phyloP scores from a whole-genome alignment of 2,329 filamentous ascomycete species.

The Ascochyta koolunga region DNA sequence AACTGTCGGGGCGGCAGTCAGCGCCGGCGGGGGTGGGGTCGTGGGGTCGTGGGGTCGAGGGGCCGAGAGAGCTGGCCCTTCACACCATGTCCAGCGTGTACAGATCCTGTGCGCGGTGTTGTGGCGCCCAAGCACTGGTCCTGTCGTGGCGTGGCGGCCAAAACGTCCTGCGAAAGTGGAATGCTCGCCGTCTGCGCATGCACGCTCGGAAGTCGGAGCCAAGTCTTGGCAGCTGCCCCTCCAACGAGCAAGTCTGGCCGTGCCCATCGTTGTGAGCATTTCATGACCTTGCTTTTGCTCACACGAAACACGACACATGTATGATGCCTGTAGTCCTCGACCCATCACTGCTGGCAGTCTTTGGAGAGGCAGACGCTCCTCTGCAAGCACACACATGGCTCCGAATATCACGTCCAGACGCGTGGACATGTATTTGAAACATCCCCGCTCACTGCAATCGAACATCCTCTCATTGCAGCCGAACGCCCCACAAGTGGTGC shows the following conservation, averaged over 20 bases:
- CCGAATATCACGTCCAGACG: neutral
- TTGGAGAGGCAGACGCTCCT: too few relatives aligned
- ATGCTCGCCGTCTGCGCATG: conserved; percentile 11
- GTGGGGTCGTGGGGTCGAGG: conserved; percentile 14
- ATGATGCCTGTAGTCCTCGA: too few relatives aligned
- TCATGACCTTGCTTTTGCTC: too few relatives aligned
- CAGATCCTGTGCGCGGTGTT: conserved; percentile 20
- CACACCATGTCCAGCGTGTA: conserved; percentile 36
- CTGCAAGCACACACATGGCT: too few relatives aligned
- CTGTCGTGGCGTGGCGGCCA: conserved; percentile 27
- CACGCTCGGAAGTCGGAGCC: conserved; percentile 13
- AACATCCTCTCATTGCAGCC: neutral
- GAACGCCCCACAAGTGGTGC: neutral
- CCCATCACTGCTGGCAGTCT: too few relatives aligned
- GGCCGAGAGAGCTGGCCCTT: conserved; percentile 8
- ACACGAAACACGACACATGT: too few relatives aligned
- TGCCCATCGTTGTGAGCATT: too few relatives aligned
- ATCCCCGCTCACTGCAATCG: neutral
- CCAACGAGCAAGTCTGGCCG: neutral
- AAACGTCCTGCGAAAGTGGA: conserved; percentile 16
- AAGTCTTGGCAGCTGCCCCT: conserved; percentile 2
- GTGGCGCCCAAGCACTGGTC: conserved; percentile 22
- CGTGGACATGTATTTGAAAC: conserved; percentile 2
- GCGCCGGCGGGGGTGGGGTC: conserved; percentile 12
- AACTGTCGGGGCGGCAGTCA: conserved; percentile 9